These are phyloP conservation scores for Chytriomyces hyalinus DNA, from an alignment of 192 early-diverging fungal species.

Conservation along the genomic window DNA sequence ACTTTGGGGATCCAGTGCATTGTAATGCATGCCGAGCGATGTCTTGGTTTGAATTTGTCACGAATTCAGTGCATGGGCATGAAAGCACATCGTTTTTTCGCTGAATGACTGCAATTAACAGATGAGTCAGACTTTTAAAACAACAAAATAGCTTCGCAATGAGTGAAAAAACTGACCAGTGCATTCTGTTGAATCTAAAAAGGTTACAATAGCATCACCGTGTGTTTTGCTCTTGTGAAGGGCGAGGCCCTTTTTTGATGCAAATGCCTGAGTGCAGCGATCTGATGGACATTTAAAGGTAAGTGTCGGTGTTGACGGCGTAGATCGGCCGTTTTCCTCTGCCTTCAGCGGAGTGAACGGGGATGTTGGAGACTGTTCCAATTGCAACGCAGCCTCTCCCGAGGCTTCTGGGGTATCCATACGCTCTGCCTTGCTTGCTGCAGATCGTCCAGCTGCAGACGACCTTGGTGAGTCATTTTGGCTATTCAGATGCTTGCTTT, in stretches of 20 bases:
- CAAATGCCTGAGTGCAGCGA: neutral
- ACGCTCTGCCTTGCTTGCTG: neutral
- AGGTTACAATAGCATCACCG: neutral
- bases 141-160: neutral
- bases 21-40: too few relatives aligned
- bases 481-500: neutral
- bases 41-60: too few relatives aligned
- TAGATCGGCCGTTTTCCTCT: neutral
- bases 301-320: neutral
- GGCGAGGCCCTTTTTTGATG: neutral
- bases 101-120: neutral
- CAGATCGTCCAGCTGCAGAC: too few relatives aligned
- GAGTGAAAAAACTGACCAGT: neutral
- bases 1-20: too few relatives aligned
- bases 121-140: neutral
- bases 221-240: slow-evolving; percentile 2
- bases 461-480: too few relatives aligned
- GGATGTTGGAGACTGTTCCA: too few relatives aligned
- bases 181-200: neutral
- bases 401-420: neutral
- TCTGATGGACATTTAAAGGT: neutral
- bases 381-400: neutral
- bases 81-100: neutral
- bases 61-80: neutral
- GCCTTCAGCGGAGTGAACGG: too few relatives aligned